Evolutionary conservation across 2,329 filamentous ascomycete genomes (phyloP).

Genomic region (Hymenoscyphus scutula): DNA sequence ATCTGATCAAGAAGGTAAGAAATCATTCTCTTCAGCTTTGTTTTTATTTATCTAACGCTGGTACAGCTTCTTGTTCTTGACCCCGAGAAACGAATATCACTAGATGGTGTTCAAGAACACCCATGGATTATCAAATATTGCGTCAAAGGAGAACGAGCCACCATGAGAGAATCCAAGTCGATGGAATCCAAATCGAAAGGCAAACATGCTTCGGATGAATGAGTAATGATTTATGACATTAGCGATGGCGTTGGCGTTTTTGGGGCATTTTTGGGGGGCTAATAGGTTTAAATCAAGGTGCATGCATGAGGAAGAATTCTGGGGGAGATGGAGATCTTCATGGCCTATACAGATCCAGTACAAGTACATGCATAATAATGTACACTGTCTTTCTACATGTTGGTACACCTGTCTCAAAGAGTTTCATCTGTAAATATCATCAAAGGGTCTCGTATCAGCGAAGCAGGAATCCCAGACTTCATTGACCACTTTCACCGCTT

Average conservation of each 20-base stretch:
- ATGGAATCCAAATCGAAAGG: slow-evolving; percentile 29
- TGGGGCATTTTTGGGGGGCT: slow-evolving; percentile 10
- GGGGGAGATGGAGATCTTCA: slow-evolving; percentile 34
- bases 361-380: slow-evolving; percentile 29
- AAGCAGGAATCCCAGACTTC: slow-evolving; percentile 99
- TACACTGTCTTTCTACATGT: slow-evolving; percentile 18
- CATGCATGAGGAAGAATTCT: slow-evolving; percentile 25
- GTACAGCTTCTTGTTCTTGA: slow-evolving; percentile 80
- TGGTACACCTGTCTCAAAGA: slow-evolving; percentile 25
- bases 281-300: slow-evolving; percentile 11
- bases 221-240: slow-evolving; percentile 30
- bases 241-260: slow-evolving; percentile 29
- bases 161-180: slow-evolving; percentile 36
- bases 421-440: slow-evolving; percentile 82
- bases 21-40: neutral
- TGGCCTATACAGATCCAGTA: slow-evolving; percentile 35
- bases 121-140: slow-evolving; percentile 98
- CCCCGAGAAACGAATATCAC: slow-evolving; percentile 85
- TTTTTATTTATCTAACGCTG: neutral
- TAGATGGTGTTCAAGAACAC: slow-evolving; percentile 85
- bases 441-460: slow-evolving; percentile 88
- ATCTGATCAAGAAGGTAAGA: slow-evolving; percentile 85
- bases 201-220: slow-evolving; percentile 28
- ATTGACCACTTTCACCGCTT: slow-evolving; percentile 86
- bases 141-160: slow-evolving; percentile 43